These are phyloP conservation scores for Diaporthe nobilis DNA, from an alignment of 2,329 filamentous ascomycete genomes.

Conservation along the genomic window DNA sequence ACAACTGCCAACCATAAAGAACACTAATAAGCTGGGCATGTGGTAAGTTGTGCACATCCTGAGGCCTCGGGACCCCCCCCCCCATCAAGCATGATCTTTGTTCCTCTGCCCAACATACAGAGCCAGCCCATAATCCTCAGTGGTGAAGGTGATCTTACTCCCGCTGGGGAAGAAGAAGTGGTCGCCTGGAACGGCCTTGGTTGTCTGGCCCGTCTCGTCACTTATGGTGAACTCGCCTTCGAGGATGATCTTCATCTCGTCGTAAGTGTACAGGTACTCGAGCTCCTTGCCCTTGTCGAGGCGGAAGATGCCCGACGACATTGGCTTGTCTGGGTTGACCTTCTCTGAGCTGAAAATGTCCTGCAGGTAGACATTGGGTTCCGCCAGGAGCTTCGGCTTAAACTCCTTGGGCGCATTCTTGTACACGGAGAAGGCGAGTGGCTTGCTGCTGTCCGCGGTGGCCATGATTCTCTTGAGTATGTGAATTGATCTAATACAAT, in stretches of 20 bases:
- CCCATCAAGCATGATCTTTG: constrained; percentile 48
- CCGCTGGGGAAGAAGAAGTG: constrained; percentile 80
- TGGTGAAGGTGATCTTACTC: constrained; percentile 75
- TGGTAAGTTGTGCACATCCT: neutral
- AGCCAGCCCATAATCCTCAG: constrained; percentile 71
- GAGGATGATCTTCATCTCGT: constrained; percentile 82
- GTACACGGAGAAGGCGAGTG: constrained; percentile 32
- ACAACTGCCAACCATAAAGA: neutral
- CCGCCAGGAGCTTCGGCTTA: constrained; percentile 76
- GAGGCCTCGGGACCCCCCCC: neutral
- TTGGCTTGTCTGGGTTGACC: constrained; percentile 69
- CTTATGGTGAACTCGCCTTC: constrained; percentile 76
- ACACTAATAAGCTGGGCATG: neutral
- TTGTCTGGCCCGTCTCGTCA: constrained; percentile 72
- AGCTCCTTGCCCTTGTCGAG: constrained; percentile 77
- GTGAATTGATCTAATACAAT: neutral
- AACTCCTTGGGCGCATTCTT: constrained; percentile 51
- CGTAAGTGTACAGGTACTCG: constrained; percentile 75
- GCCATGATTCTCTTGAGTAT: neutral
- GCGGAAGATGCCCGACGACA: constrained; percentile 76
- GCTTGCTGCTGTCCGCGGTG: constrained; percentile 13
- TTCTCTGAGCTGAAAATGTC: constrained; percentile 72
- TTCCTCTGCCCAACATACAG: constrained; percentile 67
- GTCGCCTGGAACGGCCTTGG: constrained; percentile 73
- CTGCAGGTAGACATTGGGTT: constrained; percentile 77